These are phyloP conservation scores for Fusarium albidum DNA, from an alignment of 2,329 filamentous ascomycete species.

Conservation along the genomic window DNA sequence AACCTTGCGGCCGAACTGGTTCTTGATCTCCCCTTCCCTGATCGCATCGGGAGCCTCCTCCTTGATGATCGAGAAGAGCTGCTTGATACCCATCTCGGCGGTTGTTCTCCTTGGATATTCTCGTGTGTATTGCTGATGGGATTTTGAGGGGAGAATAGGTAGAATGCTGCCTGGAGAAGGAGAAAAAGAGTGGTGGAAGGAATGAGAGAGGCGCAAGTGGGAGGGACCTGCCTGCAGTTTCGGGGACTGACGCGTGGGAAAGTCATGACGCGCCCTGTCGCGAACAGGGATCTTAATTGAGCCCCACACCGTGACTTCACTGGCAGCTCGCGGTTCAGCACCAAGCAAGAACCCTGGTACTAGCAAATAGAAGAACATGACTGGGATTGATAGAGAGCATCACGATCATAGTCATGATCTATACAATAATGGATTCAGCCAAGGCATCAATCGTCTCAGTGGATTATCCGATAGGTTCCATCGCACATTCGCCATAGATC, in stretches of 20 bases:
- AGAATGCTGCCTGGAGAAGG: not conserved
- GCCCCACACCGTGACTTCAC: conserved; percentile 33
- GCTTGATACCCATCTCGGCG: conserved; percentile 70
- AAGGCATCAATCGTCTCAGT: too few species aligned
- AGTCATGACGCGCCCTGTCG: conserved; percentile 43
- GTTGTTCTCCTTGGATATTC: conserved; percentile 3
- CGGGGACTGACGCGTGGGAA: conserved; percentile 34
- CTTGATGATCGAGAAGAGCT: conserved; percentile 82
- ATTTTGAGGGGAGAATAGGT: not conserved
- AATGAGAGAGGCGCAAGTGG: conserved; percentile 13
- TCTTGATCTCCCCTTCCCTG: conserved; percentile 98
- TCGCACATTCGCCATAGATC: not conserved
- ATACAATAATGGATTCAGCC: too few species aligned
- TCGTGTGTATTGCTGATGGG: not conserved
- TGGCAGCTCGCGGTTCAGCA: too few species aligned
- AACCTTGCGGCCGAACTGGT: conserved; percentile 97
- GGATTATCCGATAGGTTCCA: too few species aligned
- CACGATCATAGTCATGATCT: too few species aligned
- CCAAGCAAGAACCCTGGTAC: too few species aligned
- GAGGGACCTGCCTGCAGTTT: conserved; percentile 17
- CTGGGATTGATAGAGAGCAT: too few species aligned
- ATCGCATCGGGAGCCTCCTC: conserved; percentile 95
- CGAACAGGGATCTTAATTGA: conserved; percentile 44
- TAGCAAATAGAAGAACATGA: too few species aligned
- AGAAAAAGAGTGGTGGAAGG: not conserved